Conservation (phyloP, 768 basidiomycete genomes). For the Kwoniella bestiolae region DNA sequence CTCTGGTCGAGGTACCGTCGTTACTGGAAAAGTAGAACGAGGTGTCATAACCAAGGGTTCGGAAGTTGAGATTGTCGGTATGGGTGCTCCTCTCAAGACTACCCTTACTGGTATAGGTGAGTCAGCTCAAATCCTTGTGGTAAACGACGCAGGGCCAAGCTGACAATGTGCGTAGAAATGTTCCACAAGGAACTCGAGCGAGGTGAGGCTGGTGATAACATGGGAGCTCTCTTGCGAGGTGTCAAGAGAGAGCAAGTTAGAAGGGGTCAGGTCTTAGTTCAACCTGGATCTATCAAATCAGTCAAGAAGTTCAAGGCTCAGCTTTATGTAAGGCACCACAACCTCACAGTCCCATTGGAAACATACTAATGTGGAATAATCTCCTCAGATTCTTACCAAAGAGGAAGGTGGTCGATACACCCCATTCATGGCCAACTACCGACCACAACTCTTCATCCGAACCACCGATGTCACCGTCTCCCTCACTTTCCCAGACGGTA, state of each 20-base stretch:
- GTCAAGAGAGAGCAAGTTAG: constrained; percentile 94
- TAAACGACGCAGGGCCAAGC: not conserved
- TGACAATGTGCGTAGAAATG: constrained; percentile 70
- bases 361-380: not conserved
- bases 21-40: constrained; percentile 92
- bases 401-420: constrained; percentile 70
- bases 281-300: constrained; percentile 89
- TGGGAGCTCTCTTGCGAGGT: constrained; percentile 95
- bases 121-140: constrained; percentile 42
- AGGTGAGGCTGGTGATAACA: constrained; percentile 98
- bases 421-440: constrained; percentile 87
- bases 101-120: constrained; percentile 90
- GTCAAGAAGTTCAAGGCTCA: constrained; percentile 93
- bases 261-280: constrained; percentile 88
- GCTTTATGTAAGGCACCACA: constrained; percentile 65
- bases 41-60: constrained; percentile 86
- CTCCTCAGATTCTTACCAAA: constrained; percentile 73
- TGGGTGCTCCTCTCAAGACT: constrained; percentile 80
- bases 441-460: constrained; percentile 92
- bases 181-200: constrained; percentile 99
- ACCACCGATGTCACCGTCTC: constrained; percentile 90
- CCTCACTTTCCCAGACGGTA: constrained; percentile 84
- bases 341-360: too few species aligned
- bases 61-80: constrained; percentile 91
- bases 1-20: constrained; percentile 96